Base-by-base conservation (phyloP, 306 rosid genomes). In the Vigna unguiculata region DNA sequence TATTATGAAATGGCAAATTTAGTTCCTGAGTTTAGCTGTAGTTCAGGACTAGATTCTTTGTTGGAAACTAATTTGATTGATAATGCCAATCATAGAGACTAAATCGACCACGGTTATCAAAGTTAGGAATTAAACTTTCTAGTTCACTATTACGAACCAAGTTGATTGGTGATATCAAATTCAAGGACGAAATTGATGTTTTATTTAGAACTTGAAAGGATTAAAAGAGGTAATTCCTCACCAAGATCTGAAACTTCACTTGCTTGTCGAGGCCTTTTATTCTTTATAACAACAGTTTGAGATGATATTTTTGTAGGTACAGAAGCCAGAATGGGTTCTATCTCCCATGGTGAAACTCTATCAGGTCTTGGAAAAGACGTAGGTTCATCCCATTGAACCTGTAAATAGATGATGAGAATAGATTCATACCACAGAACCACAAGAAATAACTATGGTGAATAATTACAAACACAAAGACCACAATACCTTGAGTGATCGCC, bases 381-480 rank as follows among this genome's bases (percentile, higher is more conserved):
- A 65, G 91, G 80, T 78, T 96, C 99, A 75, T 96, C 99, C 99
- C 99, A 96, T 83, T 92, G 97, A 83, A 92, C 98, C 99, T 96
- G 83, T 11, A 4, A 52, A 73, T 55, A 45, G 55, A 67, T 72
- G 77, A 78, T 41, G 72, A 73, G 57, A 70, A 12, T 72, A 67
- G 43, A 74, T 55, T 19, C 30, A 61, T 78, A 59, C 20, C 59
- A 71, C n/a, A 62, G 47, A 78, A 62, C 20, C 22, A 53, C 28
- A 54, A 69, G 38, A 76, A 25, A 54, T 7, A 55, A 32, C 4
- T 34, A 30, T 6, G 43, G 22, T 17, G 64, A 69, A 49, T 40
- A 58, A 41, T 54, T 63, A 22, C 68, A 46, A 11, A 34, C 36
- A 40, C 36, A 34, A 82, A 57, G n/a, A 69, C 47, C 67, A 80